A percentile compares a stretch with the other conserved stretches of the same genome.
These are phyloP conservation scores for Vitis hybrid DNA, from an alignment of 177 flowering plant species.

Conservation along the genomic window DNA sequence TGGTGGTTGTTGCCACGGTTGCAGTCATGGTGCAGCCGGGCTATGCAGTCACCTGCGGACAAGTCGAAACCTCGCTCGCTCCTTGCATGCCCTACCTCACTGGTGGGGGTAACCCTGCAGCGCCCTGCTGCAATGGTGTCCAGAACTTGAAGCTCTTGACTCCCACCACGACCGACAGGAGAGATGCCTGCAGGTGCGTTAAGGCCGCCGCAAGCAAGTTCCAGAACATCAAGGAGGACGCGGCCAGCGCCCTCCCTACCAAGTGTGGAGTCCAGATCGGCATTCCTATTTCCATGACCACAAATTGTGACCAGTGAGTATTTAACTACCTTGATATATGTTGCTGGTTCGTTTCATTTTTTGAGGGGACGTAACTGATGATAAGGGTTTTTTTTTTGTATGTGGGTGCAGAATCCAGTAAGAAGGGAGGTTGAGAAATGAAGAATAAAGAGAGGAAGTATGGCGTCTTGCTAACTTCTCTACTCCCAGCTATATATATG, in stretches of 20 bases:
- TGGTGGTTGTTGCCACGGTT: background rate
- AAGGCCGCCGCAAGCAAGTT: conserved; percentile 20
- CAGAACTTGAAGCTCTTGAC: conserved; percentile 9
- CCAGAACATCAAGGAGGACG: conserved; percentile 16
- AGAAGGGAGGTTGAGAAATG: too few relatives aligned
- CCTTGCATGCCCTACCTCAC: conserved; percentile 29
- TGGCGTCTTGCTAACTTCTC: too few relatives aligned
- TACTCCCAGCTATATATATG: too few relatives aligned
- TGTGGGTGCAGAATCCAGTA: too few relatives aligned
- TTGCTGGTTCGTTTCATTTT: background rate
- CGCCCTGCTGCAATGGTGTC: conserved; percentile 30
- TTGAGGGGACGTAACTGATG: too few relatives aligned
- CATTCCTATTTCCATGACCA: conserved; percentile 16
- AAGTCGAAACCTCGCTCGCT: conserved; percentile 10
- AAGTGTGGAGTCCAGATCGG: conserved; percentile 13
- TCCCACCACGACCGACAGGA: conserved; percentile 16
- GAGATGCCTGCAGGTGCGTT: conserved; percentile 24
- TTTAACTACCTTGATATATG: too few relatives aligned
- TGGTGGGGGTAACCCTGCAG: conserved; percentile 11
- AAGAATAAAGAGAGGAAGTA: too few relatives aligned
- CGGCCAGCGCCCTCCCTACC: conserved; percentile 21
- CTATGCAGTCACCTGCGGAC: conserved; percentile 12
- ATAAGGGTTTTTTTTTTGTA: too few relatives aligned
- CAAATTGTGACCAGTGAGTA: conserved; percentile 20
- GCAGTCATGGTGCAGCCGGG: background rate